phyloP scores from a whole-genome alignment of 306 rosid genomes.

The Psophocarpus tetragonolobus region DNA sequence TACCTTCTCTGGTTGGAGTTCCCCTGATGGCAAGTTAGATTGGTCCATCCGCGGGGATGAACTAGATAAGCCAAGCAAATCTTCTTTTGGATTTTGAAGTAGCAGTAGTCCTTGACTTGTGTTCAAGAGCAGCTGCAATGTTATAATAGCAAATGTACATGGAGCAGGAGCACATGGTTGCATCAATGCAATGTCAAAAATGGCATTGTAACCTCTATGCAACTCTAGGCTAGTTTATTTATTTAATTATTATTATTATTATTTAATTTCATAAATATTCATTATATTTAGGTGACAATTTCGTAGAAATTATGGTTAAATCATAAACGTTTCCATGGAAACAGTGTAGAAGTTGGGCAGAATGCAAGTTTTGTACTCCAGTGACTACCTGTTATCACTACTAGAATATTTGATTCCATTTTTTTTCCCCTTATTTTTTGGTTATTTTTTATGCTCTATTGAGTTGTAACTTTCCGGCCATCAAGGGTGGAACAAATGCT shows the following conservation, averaged over 20 bases:
- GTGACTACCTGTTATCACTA: slow-evolving; percentile 21
- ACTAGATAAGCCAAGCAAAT: slow-evolving; percentile 62
- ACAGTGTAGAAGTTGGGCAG: slow-evolving; percentile 34
- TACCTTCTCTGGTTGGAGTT: slow-evolving; percentile 62
- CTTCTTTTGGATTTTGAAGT: slow-evolving; percentile 68
- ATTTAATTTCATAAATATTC: slow-evolving; percentile 38
- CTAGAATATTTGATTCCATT: slow-evolving; percentile 30
- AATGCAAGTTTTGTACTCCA: slow-evolving; percentile 49
- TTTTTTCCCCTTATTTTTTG: neutral
- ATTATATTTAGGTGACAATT: slow-evolving; percentile 42
- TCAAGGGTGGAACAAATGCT: neutral
- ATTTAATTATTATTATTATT: slow-evolving; percentile 36
- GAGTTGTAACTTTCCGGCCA: slow-evolving; percentile 25
- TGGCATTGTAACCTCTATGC: slow-evolving; percentile 21
- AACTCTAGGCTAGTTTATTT: slow-evolving; percentile 37
- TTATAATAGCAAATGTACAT: slow-evolving; percentile 52
- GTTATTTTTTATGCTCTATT: slow-evolving; percentile 22
- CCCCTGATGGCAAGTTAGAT: slow-evolving; percentile 71
- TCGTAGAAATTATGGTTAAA: slow-evolving; percentile 20
- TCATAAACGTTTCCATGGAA: slow-evolving; percentile 8
- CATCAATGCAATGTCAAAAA: slow-evolving; percentile 34
- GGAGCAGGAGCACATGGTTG: slow-evolving; percentile 76
- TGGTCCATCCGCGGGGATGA: slow-evolving; percentile 71
- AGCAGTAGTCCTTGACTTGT: slow-evolving; percentile 1
- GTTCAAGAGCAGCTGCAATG: slow-evolving; percentile 50